phyloP scores from a whole-genome alignment of 805 yeast species.

The Maudiozyma bulderi region DNA sequence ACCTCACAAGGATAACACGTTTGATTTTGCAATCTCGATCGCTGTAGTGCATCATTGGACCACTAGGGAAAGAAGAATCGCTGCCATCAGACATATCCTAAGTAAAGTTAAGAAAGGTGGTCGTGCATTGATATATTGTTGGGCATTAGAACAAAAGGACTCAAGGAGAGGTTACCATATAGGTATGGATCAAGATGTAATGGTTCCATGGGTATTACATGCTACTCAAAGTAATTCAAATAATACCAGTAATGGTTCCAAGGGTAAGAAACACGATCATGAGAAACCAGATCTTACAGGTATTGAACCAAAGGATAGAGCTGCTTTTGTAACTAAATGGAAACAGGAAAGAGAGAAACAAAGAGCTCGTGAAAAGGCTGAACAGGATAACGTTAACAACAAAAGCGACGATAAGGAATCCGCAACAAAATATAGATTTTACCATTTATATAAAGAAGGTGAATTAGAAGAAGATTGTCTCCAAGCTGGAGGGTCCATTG shows the following conservation, averaged over 20 bases:
- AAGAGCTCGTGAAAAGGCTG: constrained; percentile 11
- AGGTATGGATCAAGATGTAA: constrained; percentile 85
- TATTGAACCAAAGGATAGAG: constrained; percentile 23
- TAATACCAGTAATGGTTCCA: constrained; percentile 26
- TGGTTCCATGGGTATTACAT: constrained; percentile 91
- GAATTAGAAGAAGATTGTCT: constrained; percentile 66
- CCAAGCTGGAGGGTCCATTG: constrained; percentile 60
- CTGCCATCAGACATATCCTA: constrained; percentile 64
- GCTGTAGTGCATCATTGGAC: constrained; percentile 96
- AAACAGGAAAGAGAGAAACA: constrained; percentile 13
- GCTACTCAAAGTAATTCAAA: constrained; percentile 25
- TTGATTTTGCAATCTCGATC: constrained; percentile 86
- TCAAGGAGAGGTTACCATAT: constrained; percentile 86
- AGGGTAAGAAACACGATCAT: constrained; percentile 5
- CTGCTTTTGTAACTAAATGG: constrained; percentile 21
- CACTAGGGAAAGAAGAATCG: constrained; percentile 67
- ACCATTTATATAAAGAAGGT: constrained; percentile 78
- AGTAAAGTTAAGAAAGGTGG: constrained; percentile 52
- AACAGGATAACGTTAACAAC: constrained; percentile 16
- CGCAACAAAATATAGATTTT: constrained; percentile 67
- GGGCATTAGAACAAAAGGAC: constrained; percentile 90
- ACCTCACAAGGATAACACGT: constrained; percentile 40
- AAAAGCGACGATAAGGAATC: constrained; percentile 17
- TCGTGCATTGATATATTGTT: constrained; percentile 73
- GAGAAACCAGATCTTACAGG: constrained; percentile 21